Percentiles rank a stretch among this genome's conserved stretches.
These are phyloP conservation scores for Aspergillus mulundensis DNA, from an alignment of 495 filamentous ascomycete genomes.

Conservation along the genomic window DNA sequence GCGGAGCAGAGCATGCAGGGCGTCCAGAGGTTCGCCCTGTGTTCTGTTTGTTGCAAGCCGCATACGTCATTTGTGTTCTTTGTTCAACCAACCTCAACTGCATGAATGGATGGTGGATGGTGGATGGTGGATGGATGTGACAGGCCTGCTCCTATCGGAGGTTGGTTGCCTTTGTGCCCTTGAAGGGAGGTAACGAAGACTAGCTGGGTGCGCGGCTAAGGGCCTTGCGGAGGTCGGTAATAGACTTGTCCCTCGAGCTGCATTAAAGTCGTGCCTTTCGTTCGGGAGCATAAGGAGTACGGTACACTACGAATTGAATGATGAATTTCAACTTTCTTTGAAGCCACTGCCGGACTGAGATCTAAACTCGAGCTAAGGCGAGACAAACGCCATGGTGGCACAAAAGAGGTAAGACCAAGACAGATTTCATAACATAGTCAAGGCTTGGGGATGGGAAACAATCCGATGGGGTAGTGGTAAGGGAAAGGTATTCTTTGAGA, in stretches of 20 bases:
- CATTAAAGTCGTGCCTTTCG: background rate
- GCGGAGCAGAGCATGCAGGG: background rate
- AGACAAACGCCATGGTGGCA: constrained; percentile 26
- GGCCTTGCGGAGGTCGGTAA: too few species aligned
- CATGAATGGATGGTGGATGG: too few species aligned
- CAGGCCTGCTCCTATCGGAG: too few species aligned
- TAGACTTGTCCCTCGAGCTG: background rate
- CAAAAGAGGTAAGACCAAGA: constrained; percentile 21
- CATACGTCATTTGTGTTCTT: constrained; percentile 19
- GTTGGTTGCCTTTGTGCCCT: too few species aligned
- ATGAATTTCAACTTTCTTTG: constrained; percentile 22
- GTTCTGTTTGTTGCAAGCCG: constrained; percentile 10
- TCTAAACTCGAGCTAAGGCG: constrained; percentile 27
- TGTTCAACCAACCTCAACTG: too few species aligned
- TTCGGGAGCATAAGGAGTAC: background rate
- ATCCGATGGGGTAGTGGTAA: constrained; percentile 15
- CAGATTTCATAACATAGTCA: constrained; percentile 20
- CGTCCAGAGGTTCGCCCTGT: background rate
- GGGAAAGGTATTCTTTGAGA: constrained; percentile 29
- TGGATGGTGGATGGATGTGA: too few species aligned
- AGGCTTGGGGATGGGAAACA: constrained; percentile 14
- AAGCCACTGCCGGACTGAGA: constrained; percentile 24
- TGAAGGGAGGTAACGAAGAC: too few species aligned
- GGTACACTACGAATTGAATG: background rate
- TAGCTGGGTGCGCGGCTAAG: too few species aligned